phyloP scores from a whole-genome alignment of 164 flowering plant genomes.

The grape (Vitis vinifera) region ASM3070453v1 NC_081823.1:875501-876000 shows the following conservation, averaged over 20 bases:
- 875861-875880: conserved; percentile 19
- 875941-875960: conserved; percentile 42
- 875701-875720: conserved; percentile 31
- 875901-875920: neutral
- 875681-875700: conserved; percentile 16
- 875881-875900: neutral
- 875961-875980: conserved; percentile 61
- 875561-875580: conserved; percentile 18
- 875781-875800: conserved; percentile 58
- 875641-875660: conserved; percentile 66
- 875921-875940: conserved; percentile 36
- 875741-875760: neutral
- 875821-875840: conserved; percentile 18
- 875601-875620: conserved; percentile 43
- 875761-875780: conserved; percentile 32
- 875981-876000: conserved; percentile 61
- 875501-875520: neutral
- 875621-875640: conserved; percentile 18
- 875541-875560: conserved; percentile 79
- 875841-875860: conserved; percentile 73
- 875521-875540: conserved; percentile 50
- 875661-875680: conserved; percentile 44
- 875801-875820: conserved; percentile 54
- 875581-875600: neutral
- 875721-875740: neutral